These are phyloP conservation scores for Primulina tabacum DNA, from an alignment of 257 asterid genomes.

Conservation along the genomic window DNA sequence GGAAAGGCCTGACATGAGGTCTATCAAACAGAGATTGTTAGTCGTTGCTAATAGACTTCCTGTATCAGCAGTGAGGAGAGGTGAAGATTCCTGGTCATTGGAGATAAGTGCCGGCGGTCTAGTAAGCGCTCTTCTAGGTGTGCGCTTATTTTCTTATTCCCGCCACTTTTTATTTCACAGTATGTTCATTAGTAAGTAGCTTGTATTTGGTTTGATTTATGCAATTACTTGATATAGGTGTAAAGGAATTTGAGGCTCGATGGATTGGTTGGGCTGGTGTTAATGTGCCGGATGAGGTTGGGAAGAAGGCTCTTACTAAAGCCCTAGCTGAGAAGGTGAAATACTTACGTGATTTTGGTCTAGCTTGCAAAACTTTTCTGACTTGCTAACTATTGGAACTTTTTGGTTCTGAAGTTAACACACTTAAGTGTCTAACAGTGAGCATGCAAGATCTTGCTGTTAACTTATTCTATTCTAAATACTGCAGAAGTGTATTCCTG, in stretches of 20 bases:
- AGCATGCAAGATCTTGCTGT: constrained; percentile 16
- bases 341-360: constrained; percentile 13
- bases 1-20: constrained; percentile 61
- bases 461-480: constrained; percentile 18
- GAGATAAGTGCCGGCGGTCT: constrained; percentile 99
- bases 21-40: constrained; percentile 65
- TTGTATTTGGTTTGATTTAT: constrained; percentile 28
- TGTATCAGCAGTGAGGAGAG: constrained; percentile 87
- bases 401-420: constrained; percentile 5
- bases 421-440: constrained; percentile 1
- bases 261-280: constrained; percentile 99
- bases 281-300: constrained; percentile 87
- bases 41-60: constrained; percentile 98
- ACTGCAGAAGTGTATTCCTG: constrained; percentile 85
- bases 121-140: constrained; percentile 95
- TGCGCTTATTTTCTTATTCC: constrained; percentile 27
- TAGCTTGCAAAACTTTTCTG: constrained; percentile 5
- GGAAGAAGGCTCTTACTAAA: constrained; percentile 70
- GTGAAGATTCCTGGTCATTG: constrained; percentile 89
- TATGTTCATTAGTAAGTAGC: not conserved
- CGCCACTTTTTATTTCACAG: not conserved
- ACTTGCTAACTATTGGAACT: not conserved
- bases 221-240: constrained; percentile 44
- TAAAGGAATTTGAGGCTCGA: constrained; percentile 83
- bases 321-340: constrained; percentile 86